Base-by-base conservation (phyloP, 306 rosid species). In the Trifolium subterraneum region DNA sequence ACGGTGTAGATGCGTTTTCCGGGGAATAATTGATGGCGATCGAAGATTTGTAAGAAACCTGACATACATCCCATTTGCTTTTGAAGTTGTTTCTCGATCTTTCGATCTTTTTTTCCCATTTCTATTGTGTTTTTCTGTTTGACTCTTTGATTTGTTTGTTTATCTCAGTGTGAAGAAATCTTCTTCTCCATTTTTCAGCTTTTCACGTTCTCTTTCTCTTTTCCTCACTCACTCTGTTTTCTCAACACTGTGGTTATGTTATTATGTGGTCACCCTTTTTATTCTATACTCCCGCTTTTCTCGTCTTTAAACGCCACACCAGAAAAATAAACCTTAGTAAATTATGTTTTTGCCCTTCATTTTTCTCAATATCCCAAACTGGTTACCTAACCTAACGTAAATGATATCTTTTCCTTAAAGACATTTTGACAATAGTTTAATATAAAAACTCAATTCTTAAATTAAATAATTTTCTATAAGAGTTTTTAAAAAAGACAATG, bases 61-160 rank as follows among this genome's bases (percentile, higher is more conserved):
- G 97, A 72, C 97, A 94, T 94, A 93, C 98, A 94, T 1, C 98
- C 98, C 86, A 91, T 90, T 56, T 93, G 98, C 52, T 87, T 92
- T 59, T 84, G 80, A 2, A 91, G 86, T 63, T 93, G 98, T 61
- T 87, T 92, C 56, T 84, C 82, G 2, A 92, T 73, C 11, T 88
- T 90, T 29, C 88, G 90, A 14, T 90, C 93, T 12, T 84, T 18
- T 18, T 81, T 80, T 13, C 14, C 63, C n/a, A 86, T 74, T 1
- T 84, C 84, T 20, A 73, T 87, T 78, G 86, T 84, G 88, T 92
- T 71, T 78, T 58, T 25, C 54, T 22, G 5, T 22, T 1, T n/a
- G 25, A 3, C 20, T 69, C n/a, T 16, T 10, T 38, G 10, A 65
- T 39, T 65, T 65, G 20, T 59, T 22, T 20, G 47, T 48, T 9